Evolutionary conservation across 164 flowering plant genomes (phyloP).

Genomic region (Vitis riparia): DNA sequence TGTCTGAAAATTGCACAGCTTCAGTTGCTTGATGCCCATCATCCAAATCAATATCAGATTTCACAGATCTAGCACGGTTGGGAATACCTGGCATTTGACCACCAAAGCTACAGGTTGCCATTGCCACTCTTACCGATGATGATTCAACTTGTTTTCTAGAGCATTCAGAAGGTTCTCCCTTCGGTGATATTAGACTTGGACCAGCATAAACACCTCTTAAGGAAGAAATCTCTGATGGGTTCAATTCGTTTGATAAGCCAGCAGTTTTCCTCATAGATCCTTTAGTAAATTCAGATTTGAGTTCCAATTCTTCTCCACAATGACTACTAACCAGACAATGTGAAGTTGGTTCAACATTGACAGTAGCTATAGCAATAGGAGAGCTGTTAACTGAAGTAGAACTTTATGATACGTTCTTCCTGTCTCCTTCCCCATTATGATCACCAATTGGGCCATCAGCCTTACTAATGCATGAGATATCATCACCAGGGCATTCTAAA

Average conservation of each 20-base stretch:
- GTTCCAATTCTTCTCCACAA: too few species aligned
- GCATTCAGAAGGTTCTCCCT: slow-evolving; percentile 18
- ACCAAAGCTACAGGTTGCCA: not conserved
- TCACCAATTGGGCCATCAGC: not conserved
- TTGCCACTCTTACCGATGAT: not conserved
- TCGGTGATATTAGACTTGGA: not conserved
- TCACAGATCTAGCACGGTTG: not conserved
- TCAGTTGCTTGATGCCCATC: not conserved
- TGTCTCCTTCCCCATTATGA: not conserved
- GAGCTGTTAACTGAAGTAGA: not conserved
- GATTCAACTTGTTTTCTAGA: slow-evolving; percentile 9
- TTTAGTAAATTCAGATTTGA: too few species aligned
- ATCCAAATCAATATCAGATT: not conserved
- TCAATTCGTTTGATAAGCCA: not conserved
- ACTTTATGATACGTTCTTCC: not conserved
- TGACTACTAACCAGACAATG: too few species aligned
- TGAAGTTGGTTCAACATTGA: not conserved
- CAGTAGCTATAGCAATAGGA: not conserved
- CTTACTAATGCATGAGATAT: not conserved
- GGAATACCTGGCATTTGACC: not conserved
- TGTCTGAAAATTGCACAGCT: not conserved
- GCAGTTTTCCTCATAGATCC: not conserved
- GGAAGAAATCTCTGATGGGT: slow-evolving; percentile 8
- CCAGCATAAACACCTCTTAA: slow-evolving; percentile 1
- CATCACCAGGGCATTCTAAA: not conserved